A percentile compares a stretch with the other conserved stretches of the same genome.
Conservation (phyloP, 768 basidiomycete genomes). For the Suillus weaverae region DNA sequence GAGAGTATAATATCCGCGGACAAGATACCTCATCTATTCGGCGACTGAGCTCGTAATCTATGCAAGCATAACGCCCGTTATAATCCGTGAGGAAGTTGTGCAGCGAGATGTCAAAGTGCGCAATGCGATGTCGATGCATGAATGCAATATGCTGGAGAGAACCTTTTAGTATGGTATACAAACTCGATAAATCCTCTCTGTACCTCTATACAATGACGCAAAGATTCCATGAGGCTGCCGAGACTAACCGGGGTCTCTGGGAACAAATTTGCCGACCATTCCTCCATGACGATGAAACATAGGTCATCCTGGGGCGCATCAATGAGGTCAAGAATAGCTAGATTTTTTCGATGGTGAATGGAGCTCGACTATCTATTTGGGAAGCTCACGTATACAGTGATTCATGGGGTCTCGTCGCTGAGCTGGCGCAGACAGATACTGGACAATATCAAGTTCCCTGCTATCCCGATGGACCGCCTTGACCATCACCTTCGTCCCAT, state of each 20-base stretch:
- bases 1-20: constrained; percentile 43
- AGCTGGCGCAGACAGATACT: constrained; percentile 51
- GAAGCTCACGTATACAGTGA: constrained; percentile 69
- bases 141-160: constrained; percentile 58
- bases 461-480: constrained; percentile 69
- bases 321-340: constrained; percentile 69
- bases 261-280: constrained; percentile 70
- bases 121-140: constrained; percentile 66
- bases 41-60: constrained; percentile 71
- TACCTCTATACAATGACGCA: constrained; percentile 74
- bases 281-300: constrained; percentile 77
- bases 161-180: constrained; percentile 7
- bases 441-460: constrained; percentile 62
- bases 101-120: constrained; percentile 72
- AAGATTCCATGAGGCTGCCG: constrained; percentile 50
- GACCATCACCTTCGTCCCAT: constrained; percentile 56
- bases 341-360: constrained; percentile 6
- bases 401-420: constrained; percentile 64
- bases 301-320: constrained; percentile 50
- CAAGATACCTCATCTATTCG: constrained; percentile 42
- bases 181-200: neutral
- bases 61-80: constrained; percentile 64
- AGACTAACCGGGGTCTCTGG: constrained; percentile 51
- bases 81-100: constrained; percentile 70
- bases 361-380: neutral